Evolutionary conservation across 352 stramenopile genomes (phyloP).

Genomic region (Phytophthora pseudosyringae): DNA sequence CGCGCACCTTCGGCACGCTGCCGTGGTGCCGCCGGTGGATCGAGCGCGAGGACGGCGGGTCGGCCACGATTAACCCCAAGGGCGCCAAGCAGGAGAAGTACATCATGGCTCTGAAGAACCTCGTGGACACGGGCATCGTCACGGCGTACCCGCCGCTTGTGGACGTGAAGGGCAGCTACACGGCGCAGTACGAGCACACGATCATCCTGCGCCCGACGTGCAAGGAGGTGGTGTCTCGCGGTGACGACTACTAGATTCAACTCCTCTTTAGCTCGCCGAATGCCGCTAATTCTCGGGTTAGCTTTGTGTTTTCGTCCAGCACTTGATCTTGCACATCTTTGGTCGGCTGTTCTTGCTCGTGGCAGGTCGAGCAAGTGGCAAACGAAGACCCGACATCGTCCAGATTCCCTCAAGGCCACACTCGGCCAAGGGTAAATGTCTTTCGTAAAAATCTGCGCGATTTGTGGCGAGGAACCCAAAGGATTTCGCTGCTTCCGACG

Average conservation of each 20-base stretch:
- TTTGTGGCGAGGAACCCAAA: no score
- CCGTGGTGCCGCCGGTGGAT: constrained; percentile 98
- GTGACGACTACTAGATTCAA: constrained; percentile 96
- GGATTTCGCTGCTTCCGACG: no score
- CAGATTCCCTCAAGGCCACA: no score
- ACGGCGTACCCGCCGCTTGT: constrained; percentile 96
- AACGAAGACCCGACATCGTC: no score
- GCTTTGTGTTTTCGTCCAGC: constrained; percentile 35
- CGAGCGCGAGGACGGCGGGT: constrained; percentile 97
- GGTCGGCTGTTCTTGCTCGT: no score
- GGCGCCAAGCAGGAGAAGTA: constrained; percentile 98
- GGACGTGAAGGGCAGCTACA: constrained; percentile 96
- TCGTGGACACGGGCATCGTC: constrained; percentile 97
- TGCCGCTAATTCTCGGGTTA: constrained; percentile 80
- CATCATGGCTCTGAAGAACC: constrained; percentile 96
- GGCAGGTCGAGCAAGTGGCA: no score
- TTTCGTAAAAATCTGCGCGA: no score
- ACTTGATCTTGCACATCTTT: neutral
- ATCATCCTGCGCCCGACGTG: constrained; percentile 96
- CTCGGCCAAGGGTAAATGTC: no score
- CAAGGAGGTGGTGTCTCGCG: constrained; percentile 98
- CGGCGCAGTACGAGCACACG: constrained; percentile 99
- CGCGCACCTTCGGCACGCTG: constrained; percentile 99
- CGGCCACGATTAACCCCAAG: constrained; percentile 90
- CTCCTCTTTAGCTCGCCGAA: constrained; percentile 65